Percentiles rank a stretch among this genome's conserved stretches.
These are phyloP conservation scores for Populus tomentosa DNA, from an alignment of 441 rosid genomes.

Conservation along the genomic window DNA sequence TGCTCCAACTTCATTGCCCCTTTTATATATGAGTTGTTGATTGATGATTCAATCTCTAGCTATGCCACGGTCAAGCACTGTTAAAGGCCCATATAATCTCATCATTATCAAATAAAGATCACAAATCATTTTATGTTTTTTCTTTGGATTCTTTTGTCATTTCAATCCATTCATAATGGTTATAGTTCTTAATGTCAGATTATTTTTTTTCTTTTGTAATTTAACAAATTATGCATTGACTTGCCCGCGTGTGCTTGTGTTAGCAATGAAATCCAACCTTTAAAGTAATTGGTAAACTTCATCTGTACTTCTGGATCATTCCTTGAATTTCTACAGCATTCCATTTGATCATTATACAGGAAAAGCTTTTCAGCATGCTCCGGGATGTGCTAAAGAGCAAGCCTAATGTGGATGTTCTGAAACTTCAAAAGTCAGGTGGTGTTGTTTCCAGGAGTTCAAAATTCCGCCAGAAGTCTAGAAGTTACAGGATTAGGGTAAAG, in stretches of 20 bases:
- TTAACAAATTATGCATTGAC: background rate
- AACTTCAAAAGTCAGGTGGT: constrained; percentile 89
- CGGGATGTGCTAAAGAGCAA: constrained; percentile 55
- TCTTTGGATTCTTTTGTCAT: background rate
- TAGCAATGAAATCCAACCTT: background rate
- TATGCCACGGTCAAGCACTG: background rate
- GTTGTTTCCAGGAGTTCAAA: constrained; percentile 69
- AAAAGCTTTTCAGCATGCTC: constrained; percentile 93
- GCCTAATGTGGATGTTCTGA: constrained; percentile 77
- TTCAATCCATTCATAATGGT: background rate
- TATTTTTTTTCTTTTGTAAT: background rate
- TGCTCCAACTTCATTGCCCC: background rate
- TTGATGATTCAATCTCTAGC: background rate
- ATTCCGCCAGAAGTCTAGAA: constrained; percentile 60
- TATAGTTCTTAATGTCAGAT: background rate
- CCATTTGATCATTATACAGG: constrained; percentile 34
- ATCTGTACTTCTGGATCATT: background rate
- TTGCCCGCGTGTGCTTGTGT: background rate
- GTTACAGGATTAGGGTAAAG: constrained; percentile 64
- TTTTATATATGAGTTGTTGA: background rate
- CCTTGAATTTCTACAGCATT: background rate
- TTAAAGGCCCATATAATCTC: background rate
- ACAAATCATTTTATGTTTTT: background rate
- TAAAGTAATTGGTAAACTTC: background rate
- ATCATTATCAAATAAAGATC: background rate